Evolutionary conservation across 805 yeast genomes (phyloP).

Genomic region (Isabelozyma rhagii): DNA sequence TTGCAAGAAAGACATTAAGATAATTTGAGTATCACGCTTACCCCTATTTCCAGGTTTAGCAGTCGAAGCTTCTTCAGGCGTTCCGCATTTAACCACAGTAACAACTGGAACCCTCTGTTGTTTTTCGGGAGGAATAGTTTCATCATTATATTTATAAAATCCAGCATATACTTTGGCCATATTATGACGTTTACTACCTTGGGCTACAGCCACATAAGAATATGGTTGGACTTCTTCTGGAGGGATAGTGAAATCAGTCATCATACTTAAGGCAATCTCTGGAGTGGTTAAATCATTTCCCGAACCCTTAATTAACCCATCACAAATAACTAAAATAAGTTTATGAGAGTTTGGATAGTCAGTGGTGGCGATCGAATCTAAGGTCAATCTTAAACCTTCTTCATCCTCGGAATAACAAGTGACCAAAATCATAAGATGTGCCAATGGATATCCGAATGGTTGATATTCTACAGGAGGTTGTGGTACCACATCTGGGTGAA

Average conservation of each 20-base stretch:
- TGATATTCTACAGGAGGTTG: slow-evolving; percentile 89
- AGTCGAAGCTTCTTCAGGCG: slow-evolving; percentile 69
- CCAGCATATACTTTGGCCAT: slow-evolving; percentile 98
- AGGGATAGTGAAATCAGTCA: slow-evolving; percentile 66
- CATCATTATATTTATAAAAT: slow-evolving; percentile 79
- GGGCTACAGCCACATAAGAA: slow-evolving; percentile 94
- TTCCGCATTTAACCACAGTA: slow-evolving; percentile 82
- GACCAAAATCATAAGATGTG: slow-evolving; percentile 46
- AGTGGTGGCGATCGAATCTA: slow-evolving; percentile 92
- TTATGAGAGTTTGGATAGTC: slow-evolving; percentile 96
- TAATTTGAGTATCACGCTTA: slow-evolving; percentile 90
- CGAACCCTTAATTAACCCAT: slow-evolving; percentile 91
- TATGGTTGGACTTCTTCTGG: slow-evolving; percentile 73
- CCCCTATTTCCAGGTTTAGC: slow-evolving; percentile 89
- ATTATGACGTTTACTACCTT: slow-evolving; percentile 91
- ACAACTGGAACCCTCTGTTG: slow-evolving; percentile 85
- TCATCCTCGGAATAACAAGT: slow-evolving; percentile 96
- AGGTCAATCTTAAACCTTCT: slow-evolving; percentile 78
- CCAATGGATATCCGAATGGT: slow-evolving; percentile 82
- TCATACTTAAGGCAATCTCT: slow-evolving; percentile 82
- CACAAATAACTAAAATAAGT: slow-evolving; percentile 80
- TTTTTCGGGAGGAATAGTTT: slow-evolving; percentile 70
- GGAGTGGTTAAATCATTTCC: slow-evolving; percentile 89
- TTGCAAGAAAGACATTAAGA: slow-evolving; percentile 86
- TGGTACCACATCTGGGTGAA: slow-evolving; percentile 77